Evolutionary conservation across 805 yeast genomes (phyloP), one percentile per base, ranked within the genome.

Genomic region (Myxozyma mucilagina): DNA sequence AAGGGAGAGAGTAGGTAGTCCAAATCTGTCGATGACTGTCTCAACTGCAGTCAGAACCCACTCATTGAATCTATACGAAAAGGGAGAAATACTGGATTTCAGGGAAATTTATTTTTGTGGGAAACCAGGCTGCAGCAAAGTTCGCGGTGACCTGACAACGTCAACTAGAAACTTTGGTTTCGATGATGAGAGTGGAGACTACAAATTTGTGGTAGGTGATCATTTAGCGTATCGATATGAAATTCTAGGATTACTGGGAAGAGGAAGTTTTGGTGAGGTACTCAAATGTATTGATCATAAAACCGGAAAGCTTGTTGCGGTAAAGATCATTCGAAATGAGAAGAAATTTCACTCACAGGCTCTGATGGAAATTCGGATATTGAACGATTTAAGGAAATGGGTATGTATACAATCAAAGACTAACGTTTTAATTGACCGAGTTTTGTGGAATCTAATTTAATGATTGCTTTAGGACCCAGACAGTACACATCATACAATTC

Each of bases 201-300:
- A 87, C 68, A 75, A 76, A 5, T 76, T 83, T 0, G 68, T 77
- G 0, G 70, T 72, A 0, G 84, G 86, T 10, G 96, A 89, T 70
- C 97, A 90, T 65, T 81, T 90, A 47, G 86, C 86, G 56, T 90
- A 85, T 71, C 74, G 96, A 34, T 90, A 86, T 70, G 85, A 87
- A 66, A 83, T 89, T 3, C 54, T 82, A 20, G 72, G 77, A 1
- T 72, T 78, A 1, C 77, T 90, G 10, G 97, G 97, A 0, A 82
- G 81, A 53, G 97, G 97, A 7, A 84, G 92, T 47, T 90, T 90
- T 76, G 97, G 97, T 0, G 84, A 83, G 55, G 97, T 90, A 1
- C 75, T 87, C 6, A 78, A 82, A 59, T 87, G 91, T 62, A 71
- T 74, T 24, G 96, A 90, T 74, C 88, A 87, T 69, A 86, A 85